Evolutionary conservation across 768 basidiomycete genomes (phyloP).

Genomic region (Termitomyces sp.): DNA sequence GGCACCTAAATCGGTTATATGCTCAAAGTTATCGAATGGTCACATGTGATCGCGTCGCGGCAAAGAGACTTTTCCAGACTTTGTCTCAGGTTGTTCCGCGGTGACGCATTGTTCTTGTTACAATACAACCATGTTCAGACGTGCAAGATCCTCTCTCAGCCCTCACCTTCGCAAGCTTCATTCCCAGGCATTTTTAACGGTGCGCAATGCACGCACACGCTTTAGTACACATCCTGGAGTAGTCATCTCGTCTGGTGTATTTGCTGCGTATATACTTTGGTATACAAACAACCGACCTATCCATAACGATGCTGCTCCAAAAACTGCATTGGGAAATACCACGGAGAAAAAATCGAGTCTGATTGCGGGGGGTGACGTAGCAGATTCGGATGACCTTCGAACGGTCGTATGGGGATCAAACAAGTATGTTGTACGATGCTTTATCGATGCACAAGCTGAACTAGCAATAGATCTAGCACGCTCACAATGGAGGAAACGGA

Average conservation of each 20-base stretch:
- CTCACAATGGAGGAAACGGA: slow-evolving; percentile 36
- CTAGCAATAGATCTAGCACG: slow-evolving; percentile 34
- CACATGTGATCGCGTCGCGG: slow-evolving; percentile 11
- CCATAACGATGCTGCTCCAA: slow-evolving; percentile 22
- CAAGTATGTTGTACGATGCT: slow-evolving; percentile 32
- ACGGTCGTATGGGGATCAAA: slow-evolving; percentile 75
- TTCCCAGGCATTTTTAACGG: slow-evolving; percentile 16
- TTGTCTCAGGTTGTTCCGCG: slow-evolving; percentile 9
- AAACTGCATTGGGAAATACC: slow-evolving; percentile 6
- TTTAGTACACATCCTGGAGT: slow-evolving; percentile 12
- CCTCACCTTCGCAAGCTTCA: slow-evolving; percentile 20
- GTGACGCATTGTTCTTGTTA: slow-evolving; percentile 1
- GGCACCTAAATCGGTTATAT: too few species aligned
- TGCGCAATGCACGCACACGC: slow-evolving; percentile 12
- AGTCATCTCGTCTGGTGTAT: slow-evolving; percentile 23
- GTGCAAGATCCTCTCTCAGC: slow-evolving; percentile 16
- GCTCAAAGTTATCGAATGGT: too few species aligned
- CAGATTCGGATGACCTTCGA: slow-evolving; percentile 29
- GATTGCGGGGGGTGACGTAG: slow-evolving; percentile 9
- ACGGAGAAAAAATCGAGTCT: slow-evolving; percentile 7
- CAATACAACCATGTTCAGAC: slow-evolving; percentile 22
- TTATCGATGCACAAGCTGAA: neutral
- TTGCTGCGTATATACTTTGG: slow-evolving; percentile 33
- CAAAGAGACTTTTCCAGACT: slow-evolving; percentile 6
- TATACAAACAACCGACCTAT: slow-evolving; percentile 27